Conservation (phyloP, 768 basidiomycete genomes). For the Infundibulicybe gibba region DNA sequence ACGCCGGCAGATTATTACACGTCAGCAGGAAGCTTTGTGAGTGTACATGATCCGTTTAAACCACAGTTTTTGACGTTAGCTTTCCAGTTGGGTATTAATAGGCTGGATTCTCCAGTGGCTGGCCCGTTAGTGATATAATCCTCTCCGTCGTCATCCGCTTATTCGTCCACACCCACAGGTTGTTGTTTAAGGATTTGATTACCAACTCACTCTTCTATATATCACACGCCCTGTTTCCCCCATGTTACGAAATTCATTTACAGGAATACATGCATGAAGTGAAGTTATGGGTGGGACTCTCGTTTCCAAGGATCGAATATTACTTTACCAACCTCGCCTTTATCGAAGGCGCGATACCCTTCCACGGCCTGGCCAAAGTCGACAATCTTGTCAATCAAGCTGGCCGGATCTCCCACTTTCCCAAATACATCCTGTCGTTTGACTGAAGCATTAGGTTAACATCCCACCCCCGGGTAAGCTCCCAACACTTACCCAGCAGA, state of each 20-base stretch:
- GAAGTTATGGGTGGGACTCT: neutral
- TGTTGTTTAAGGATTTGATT: neutral
- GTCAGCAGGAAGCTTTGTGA: slow-evolving; percentile 37
- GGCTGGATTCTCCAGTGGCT: slow-evolving; percentile 43
- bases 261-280: slow-evolving; percentile 1
- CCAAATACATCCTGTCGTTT: slow-evolving; percentile 74
- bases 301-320: slow-evolving; percentile 73
- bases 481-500: slow-evolving; percentile 40
- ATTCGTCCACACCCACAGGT: neutral
- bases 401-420: slow-evolving; percentile 56
- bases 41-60: slow-evolving; percentile 8
- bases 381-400: slow-evolving; percentile 68
- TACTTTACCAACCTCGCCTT: slow-evolving; percentile 70
- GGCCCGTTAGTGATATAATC: slow-evolving; percentile 33
- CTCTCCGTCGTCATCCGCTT: neutral
- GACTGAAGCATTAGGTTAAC: slow-evolving; percentile 23
- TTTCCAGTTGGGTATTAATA: slow-evolving; percentile 40
- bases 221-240: neutral
- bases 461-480: no score
- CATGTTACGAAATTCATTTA: neutral
- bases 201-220: neutral
- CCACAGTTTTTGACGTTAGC: neutral
- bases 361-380: slow-evolving; percentile 52
- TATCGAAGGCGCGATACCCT: slow-evolving; percentile 65
- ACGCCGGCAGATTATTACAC: slow-evolving; percentile 44